Evolutionary conservation across 495 filamentous ascomycete species (phyloP).

Genomic region (Talaromyces ruber): DNA sequence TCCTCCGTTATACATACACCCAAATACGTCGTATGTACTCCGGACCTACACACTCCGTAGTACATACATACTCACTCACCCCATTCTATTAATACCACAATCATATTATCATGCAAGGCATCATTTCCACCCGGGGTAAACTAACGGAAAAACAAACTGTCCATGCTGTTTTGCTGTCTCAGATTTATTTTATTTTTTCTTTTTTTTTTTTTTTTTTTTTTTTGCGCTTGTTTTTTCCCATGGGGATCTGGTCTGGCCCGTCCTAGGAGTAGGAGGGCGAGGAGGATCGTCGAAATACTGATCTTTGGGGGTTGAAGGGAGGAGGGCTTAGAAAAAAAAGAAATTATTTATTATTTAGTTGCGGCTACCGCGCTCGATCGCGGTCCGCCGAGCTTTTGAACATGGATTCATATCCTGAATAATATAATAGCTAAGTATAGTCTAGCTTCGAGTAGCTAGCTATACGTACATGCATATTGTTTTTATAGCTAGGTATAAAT

Average conservation of each 20-base stretch:
- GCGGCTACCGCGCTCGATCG: constrained; percentile 4
- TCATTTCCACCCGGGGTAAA: background rate
- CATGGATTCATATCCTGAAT: background rate
- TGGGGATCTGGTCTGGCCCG: too few species aligned
- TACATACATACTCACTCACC: background rate
- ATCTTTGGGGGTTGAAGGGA: background rate
- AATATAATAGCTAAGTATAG: background rate
- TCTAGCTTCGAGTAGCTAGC: background rate
- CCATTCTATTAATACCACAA: background rate
- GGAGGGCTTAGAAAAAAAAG: background rate
- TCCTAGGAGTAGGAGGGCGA: background rate
- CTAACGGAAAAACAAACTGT: background rate
- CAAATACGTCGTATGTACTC: background rate
- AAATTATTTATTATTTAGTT: constrained; percentile 1
- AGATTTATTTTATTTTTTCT: background rate
- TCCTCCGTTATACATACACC: too few species aligned
- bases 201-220: too few species aligned
- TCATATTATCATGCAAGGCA: background rate
- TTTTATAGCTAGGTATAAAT: background rate
- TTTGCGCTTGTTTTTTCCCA: background rate
- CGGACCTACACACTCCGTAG: background rate
- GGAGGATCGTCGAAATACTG: background rate
- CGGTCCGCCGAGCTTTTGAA: background rate
- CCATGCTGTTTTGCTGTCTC: background rate
- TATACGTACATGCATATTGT: background rate